A percentile compares a stretch with the other conserved stretches of the same genome.
These are phyloP conservation scores for Hyparrhenia diplandra DNA, from an alignment of 176 grass and related monocot genomes.

Conservation along the genomic window DNA sequence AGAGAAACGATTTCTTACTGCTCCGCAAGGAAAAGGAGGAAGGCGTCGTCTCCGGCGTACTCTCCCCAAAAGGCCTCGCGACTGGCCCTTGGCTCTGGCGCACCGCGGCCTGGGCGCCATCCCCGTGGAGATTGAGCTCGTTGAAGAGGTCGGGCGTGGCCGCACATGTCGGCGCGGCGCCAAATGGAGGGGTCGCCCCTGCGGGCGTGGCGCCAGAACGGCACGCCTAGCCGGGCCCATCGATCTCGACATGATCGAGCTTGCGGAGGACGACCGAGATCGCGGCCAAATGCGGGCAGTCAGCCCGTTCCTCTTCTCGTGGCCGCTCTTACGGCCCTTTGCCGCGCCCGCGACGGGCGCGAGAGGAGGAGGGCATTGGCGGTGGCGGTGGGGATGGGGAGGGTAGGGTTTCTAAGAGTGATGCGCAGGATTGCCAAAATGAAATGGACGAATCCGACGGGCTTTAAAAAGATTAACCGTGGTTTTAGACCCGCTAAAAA, in stretches of 20 bases:
- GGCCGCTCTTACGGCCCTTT: background rate
- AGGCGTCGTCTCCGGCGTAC: slow-evolving; percentile 2
- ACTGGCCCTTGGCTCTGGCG: slow-evolving; percentile 15
- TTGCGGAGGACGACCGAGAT: background rate
- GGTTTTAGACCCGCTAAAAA: no score
- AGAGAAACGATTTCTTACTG: background rate
- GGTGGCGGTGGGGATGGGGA: background rate
- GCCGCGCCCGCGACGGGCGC: no score
- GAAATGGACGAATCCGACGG: no score
- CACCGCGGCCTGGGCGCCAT: slow-evolving; percentile 30
- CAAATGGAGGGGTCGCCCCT: slow-evolving; percentile 7
- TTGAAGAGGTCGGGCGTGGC: background rate
- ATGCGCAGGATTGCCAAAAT: no score
- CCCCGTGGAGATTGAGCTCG: background rate
- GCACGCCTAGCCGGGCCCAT: background rate
- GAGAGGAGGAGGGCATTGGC: background rate
- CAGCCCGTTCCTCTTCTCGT: background rate
- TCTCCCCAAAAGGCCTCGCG: slow-evolving; percentile 41
- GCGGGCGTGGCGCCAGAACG: slow-evolving; percentile 21
- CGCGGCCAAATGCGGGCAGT: background rate
- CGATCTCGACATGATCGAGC: no score
- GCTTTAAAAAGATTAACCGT: no score
- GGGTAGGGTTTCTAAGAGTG: no score
- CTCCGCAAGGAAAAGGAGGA: slow-evolving; percentile 21
- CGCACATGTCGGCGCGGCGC: slow-evolving; percentile 23